Evolutionary conservation across 108 stramenopile genomes (phyloP), one percentile per base, ranked within the genome.

Genomic region (Cyclotella atomus): DNA sequence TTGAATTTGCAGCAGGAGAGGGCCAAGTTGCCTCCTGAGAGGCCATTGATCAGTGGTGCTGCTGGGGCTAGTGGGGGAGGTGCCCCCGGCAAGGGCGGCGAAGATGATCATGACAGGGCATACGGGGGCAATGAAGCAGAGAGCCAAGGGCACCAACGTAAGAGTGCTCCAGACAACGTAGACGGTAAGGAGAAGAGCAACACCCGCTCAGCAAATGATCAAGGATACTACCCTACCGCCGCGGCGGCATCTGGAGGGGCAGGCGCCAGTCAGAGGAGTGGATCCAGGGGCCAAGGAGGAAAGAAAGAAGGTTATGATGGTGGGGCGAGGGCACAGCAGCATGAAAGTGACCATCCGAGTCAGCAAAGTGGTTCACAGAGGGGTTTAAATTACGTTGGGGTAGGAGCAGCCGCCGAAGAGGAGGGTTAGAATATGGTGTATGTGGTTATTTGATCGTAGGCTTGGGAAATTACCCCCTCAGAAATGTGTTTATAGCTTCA

Each of bases 1-100:
- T 84, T 97, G 67, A 97, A 97, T 76, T 75, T 97, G 81, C 92
- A 94, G 87, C 95, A 97, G 65, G 94, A 94, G 79, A 87, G 89
- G 41, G 76, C 91, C 21, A 82, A 90, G 38, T 62, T 91, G 44
- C 92, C 93, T 8, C 88, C 91, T 0, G 92, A 94, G 36, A 68
- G 84, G 89, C 44, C 88, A 16, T 61, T 61, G 36, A 61, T 41
- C 89, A 73, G 49, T 71, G 62, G 65, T 73, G 65, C 41, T 32
- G 62, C 27, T 2, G 52, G 60, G 29, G 73, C 54, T 30, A 55
- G 57, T 12, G 45, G 28, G 14, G 66, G 66, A 21, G 38, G 6
- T 1, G 57, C 46, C 20, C 75, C 62, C 28, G 68, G 36, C 38
- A 61, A 72, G 75, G 56, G 80, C 41, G 71, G 71, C 25, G 71